These are phyloP conservation scores for Talaromyces sp. DNA, from an alignment of 2,329 filamentous ascomycete species.

Conservation along the genomic window DNA sequence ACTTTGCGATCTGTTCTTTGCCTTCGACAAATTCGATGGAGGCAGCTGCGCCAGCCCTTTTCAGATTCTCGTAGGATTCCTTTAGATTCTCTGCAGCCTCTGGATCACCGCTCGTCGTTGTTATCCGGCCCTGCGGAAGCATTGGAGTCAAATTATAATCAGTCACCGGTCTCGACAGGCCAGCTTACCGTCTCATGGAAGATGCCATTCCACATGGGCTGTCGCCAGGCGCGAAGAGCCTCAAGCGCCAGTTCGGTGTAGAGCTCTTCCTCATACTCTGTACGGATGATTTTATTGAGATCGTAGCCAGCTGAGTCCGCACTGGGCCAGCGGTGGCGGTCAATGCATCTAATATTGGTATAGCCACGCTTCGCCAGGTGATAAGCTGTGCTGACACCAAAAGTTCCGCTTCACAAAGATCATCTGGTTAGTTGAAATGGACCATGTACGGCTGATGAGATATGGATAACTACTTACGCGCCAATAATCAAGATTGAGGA, in stretches of 20 bases:
- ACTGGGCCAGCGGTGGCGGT: conserved; percentile 46
- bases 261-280: conserved; percentile 13
- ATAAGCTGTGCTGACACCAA: conserved; percentile 52
- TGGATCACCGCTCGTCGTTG: conserved; percentile 15
- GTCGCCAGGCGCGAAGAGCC: conserved; percentile 7
- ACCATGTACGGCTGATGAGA: conserved; percentile 10
- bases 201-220: conserved; percentile 14
- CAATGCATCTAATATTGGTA: conserved; percentile 48
- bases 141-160: not conserved
- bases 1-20: conserved; percentile 35
- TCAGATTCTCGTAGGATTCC: conserved; percentile 12
- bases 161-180: not conserved
- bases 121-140: not conserved
- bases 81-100: conserved; percentile 17
- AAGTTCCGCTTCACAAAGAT: conserved; percentile 48
- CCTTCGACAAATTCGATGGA: conserved; percentile 40
- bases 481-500: conserved; percentile 16
- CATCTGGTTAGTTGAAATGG: conserved; percentile 7
- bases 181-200: conserved; percentile 10
- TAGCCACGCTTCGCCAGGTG: conserved; percentile 51
- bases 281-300: conserved; percentile 46
- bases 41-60: conserved; percentile 24
- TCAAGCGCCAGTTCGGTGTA: conserved; percentile 14
- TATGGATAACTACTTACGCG: not conserved
- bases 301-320: conserved; percentile 51